Evolutionary conservation across 352 stramenopile genomes (phyloP), one percentile per base, ranked within the genome.

Genomic region (Detonula confervacea): DNA sequence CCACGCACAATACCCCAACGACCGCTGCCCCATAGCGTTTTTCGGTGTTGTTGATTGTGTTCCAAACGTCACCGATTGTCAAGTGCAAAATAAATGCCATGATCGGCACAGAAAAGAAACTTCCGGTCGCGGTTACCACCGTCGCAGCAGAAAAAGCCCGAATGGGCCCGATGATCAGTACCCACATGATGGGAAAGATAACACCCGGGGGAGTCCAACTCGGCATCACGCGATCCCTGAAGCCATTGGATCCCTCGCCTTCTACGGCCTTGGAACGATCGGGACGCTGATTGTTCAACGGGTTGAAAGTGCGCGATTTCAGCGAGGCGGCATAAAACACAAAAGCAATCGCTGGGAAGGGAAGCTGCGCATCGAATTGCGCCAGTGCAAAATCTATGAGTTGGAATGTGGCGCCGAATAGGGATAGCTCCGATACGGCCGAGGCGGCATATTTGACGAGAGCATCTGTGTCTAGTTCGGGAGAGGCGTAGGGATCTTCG

Each of bases 11-110:
- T 1, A 95, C 87, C 11, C 86, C 90, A 9, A 92, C 27, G 0
- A 93, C 89, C 12, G 86, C 75, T 6, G 90, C 84, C 20, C 91
- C 91, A 55, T 92, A 92, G n/a, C 91, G 64, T 47, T 85, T 87
- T 73, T 96, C 93, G 1, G 92, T 88, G 81, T 95, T 96, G 70
- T 95, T 96, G 67, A 96, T 93, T 33, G 90, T 94, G 84, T 96
- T 96, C 92, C 92, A 96, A 16, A 93, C 87, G 87, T 96, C 92
- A n/a, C 92, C 91, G 62, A 95, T 84, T 14, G 78, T 90, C 16
- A 96, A 81, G 85, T 96, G 92, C 1, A 93, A 33, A 18, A 95
- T 84, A 11, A 95, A 78, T 3, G 87, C 73, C 49, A 93, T 70
- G 20, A 92, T 87, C 11, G 92, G 67, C 14, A 68, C 8, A 14